Conservation (phyloP, 345 rosid species). For the Eucalyptus shirleyi region DNA sequence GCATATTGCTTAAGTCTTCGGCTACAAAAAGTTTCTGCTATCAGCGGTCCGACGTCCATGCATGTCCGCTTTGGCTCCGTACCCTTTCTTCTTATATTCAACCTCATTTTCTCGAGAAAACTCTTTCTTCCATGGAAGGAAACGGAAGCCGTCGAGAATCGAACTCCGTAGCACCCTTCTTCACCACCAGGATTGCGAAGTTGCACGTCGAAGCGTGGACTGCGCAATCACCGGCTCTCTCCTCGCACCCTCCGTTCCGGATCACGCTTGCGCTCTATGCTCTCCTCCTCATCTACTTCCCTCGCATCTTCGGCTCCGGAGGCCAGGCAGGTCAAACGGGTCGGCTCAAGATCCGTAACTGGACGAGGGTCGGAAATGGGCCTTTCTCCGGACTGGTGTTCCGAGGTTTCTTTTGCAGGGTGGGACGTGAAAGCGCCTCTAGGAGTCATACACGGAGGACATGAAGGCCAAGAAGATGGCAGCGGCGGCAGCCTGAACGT, state of each 20-base stretch:
- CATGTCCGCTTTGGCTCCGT: background rate
- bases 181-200: background rate
- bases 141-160: background rate
- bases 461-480: slow-evolving; percentile 29
- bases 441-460: slow-evolving; percentile 55
- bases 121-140: background rate
- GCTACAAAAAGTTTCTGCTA: background rate
- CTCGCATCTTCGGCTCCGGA: too few relatives aligned
- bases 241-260: background rate
- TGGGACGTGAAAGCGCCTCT: slow-evolving; percentile 77
- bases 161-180: background rate
- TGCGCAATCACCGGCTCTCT: slow-evolving; percentile 2
- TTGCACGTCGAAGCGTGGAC: background rate
- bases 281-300: too few relatives aligned
- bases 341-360: too few relatives aligned
- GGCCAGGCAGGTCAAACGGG: too few relatives aligned
- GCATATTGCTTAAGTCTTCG: too few relatives aligned
- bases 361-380: background rate
- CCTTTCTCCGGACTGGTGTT: background rate
- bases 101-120: background rate
- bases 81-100: background rate
- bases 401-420: slow-evolving; percentile 21
- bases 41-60: background rate
- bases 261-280: too few relatives aligned
- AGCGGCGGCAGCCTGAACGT: background rate